Evolutionary conservation across 129 eudicot genomes (phyloP).

Genomic region (Helichrysum umbraculigerum): DNA sequence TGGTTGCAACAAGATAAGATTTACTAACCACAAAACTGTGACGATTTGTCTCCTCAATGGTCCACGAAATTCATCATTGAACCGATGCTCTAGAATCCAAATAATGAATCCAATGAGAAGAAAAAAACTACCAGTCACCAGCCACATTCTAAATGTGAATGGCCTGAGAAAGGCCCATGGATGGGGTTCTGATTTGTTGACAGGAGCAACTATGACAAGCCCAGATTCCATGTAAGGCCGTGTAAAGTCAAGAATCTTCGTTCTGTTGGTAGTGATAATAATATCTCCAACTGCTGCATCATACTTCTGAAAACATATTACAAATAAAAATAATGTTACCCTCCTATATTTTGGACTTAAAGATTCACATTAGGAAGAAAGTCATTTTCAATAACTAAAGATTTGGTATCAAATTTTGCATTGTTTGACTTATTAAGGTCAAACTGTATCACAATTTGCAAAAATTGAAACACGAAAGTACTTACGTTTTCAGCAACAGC

Average conservation of each 20-base stretch:
- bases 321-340: background rate
- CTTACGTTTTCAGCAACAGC: conserved; percentile 70
- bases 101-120: conserved; percentile 74
- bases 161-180: conserved; percentile 87
- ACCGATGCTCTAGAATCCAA: conserved; percentile 87
- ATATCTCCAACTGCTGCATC: conserved; percentile 95
- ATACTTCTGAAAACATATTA: conserved; percentile 45
- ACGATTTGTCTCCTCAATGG: conserved; percentile 64
- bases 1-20: background rate
- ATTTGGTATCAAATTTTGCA: background rate
- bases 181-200: conserved; percentile 45
- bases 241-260: conserved; percentile 74
- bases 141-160: conserved; percentile 78
- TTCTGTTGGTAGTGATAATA: conserved; percentile 71
- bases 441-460: background rate
- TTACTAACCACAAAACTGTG: conserved; percentile 68
- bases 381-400: background rate
- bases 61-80: conserved; percentile 75
- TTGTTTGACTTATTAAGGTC: background rate
- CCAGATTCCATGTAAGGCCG: conserved; percentile 88
- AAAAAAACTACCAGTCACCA: conserved; percentile 64
- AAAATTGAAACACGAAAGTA: background rate
- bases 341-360: background rate
- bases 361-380: background rate
- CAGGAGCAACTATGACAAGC: conserved; percentile 65